A percentile compares a stretch with the other conserved stretches of the same genome.
phyloP scores from a whole-genome alignment of 2,329 filamentous ascomycete genomes.

The Elsinoe arachidis region DNA sequence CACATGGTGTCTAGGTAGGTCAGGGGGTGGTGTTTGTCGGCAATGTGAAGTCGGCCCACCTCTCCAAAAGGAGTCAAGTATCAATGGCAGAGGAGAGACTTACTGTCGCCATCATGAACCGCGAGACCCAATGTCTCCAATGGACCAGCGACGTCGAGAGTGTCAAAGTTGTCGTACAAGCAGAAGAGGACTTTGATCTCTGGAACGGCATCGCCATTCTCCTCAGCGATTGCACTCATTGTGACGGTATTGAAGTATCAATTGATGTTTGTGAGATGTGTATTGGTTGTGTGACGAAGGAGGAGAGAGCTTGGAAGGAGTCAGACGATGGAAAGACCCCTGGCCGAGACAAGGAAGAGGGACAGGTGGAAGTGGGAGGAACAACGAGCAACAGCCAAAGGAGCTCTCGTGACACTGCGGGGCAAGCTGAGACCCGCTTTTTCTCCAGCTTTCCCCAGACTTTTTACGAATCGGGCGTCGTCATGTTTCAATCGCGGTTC shows the following conservation, averaged over 20 bases:
- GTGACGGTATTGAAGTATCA: conserved; percentile 26
- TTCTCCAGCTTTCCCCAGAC: conserved; percentile 8
- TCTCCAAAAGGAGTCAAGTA: neutral
- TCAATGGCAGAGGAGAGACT: conserved; percentile 18
- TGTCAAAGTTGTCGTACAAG: conserved; percentile 48
- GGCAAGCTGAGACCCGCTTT: conserved; percentile 1
- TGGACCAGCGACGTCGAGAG: conserved; percentile 49
- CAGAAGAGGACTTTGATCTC: conserved; percentile 53
- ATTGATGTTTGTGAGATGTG: conserved; percentile 11
- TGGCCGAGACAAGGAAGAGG: neutral
- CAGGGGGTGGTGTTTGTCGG: neutral
- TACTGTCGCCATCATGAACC: conserved; percentile 48
- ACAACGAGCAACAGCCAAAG: neutral
- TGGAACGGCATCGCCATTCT: conserved; percentile 27
- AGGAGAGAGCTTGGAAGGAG: conserved; percentile 3
- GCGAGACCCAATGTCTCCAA: conserved; percentile 49
- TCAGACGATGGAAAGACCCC: neutral
- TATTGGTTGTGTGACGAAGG: conserved; percentile 1
- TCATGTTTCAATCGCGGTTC: conserved; percentile 2
- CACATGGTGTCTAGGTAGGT: no score
- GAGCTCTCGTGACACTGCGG: conserved; percentile 10
- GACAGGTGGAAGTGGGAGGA: neutral
- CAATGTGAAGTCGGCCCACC: neutral
- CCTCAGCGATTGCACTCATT: conserved; percentile 43
- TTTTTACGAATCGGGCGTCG: conserved; percentile 4